Base-by-base conservation (phyloP, 805 yeast genomes). In the Pichia occidentalis region DNA sequence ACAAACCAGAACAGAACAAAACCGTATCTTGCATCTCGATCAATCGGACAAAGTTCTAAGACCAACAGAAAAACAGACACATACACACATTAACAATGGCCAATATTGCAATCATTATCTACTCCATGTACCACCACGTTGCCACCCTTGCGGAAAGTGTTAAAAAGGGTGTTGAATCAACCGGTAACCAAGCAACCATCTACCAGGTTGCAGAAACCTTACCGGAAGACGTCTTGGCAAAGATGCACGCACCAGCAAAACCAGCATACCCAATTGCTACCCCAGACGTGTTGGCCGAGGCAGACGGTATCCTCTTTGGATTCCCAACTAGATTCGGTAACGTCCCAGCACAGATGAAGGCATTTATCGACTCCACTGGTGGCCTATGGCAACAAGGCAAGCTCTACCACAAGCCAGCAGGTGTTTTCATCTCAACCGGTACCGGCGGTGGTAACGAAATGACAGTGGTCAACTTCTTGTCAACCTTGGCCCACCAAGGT, bases 371-470 rank as follows among this genome's bases (percentile, higher is more conserved):
- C 54, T 60, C 76, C 40, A 79, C 88, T 30, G 92, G 92, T 56
- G 77, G 77, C 24, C 66, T 81, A 50, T 85, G 95, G 95, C 85
- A 81, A 33, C 36, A 56, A 14, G 90, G 92, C 55, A 74, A 77
- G 21, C 66, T 83, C 46, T 65, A 71, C 57, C 88, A 87, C 50
- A 85, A 85, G 64, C 76, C 75, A 44, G 85, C 76, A 26, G 86
- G 83, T 53, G 54, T 79, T 51, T 85, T 85, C 56, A 76, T 74
- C 40, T 72, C 85, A 37, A 79, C 87, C 28, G 85, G 87, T 54
- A 67, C 85, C 39, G 88, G 90, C 52, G 92, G 94, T 53, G 94
- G 94, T 56, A 86, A 80, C 61, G 95, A 85, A 64, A 58, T 69
- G 32, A 81, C 94, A 16, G 64, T 74, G 46, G 68, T 77, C 48